Evolutionary conservation across 176 grass and related monocot species (phyloP).

Genomic region (Metroxylon sagu): DNA sequence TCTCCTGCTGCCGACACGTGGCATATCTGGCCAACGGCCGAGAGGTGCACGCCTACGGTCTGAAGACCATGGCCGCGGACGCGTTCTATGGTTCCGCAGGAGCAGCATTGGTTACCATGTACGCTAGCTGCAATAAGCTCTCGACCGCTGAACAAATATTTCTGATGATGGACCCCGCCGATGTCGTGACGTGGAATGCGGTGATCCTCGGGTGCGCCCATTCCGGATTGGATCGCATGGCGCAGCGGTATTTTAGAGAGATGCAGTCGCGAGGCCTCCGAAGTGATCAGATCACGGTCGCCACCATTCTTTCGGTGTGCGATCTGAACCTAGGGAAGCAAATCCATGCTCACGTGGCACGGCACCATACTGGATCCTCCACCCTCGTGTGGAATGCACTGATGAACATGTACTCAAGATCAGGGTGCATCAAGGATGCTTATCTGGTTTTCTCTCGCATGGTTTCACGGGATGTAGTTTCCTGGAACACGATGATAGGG

Average conservation of each 20-base stretch:
- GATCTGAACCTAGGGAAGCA: conserved; percentile 44
- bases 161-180: conserved; percentile 25
- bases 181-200: conserved; percentile 70
- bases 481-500: conserved; percentile 63
- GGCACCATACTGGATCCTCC: conserved; percentile 1
- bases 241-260: conserved; percentile 37
- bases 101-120: conserved; percentile 54
- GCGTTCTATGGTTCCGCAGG: conserved; percentile 50
- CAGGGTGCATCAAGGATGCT: conserved; percentile 35
- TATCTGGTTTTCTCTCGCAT: conserved; percentile 44
- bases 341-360: conserved; percentile 39
- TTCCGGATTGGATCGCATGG: conserved; percentile 17
- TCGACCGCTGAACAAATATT: conserved; percentile 29
- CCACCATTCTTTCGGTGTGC: conserved; percentile 35
- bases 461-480: conserved; percentile 33
- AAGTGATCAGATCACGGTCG: conserved; percentile 34
- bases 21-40: conserved; percentile 23
- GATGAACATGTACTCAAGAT: conserved; percentile 52
- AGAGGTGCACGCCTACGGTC: conserved; percentile 41
- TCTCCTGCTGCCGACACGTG: conserved; percentile 47
- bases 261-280: conserved; percentile 39
- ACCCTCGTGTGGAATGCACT: conserved; percentile 30
- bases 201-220: conserved; percentile 31
- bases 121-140: conserved; percentile 31
- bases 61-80: conserved; percentile 23